Evolutionary conservation across 1,139 yeast species (phyloP), one percentile per base, ranked within the genome.

Genomic region (Suhomyces ambrosiae): DNA sequence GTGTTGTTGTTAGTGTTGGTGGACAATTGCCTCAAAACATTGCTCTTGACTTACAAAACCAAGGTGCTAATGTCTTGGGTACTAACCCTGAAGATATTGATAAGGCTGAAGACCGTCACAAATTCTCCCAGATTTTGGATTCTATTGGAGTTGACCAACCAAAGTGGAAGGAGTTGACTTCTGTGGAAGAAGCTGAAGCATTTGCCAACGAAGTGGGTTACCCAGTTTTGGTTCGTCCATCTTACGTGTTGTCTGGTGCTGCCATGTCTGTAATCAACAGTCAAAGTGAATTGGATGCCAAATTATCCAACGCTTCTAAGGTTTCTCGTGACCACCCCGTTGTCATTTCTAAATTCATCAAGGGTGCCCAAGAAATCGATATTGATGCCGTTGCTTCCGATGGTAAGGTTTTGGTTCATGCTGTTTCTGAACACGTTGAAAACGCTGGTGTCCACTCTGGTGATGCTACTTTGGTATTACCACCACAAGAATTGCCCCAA

Each of bases 361-460:
- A 85, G 66, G 94, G 95, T 42, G 97, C 98, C 22, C 83, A 89
- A 68, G 98, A 92, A 69, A 90, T 92, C 58, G 98, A 92, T 64
- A 86, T 92, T 52, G 98, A 92, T 68, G 97, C 88, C 44, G 98
- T 92, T 57, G 97, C 98, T 25, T 69, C 78, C 54, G 75, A 88
- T 40, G 98, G 98, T 56, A 68, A 82, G 55, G 87, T 92, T 37
- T 68, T 92, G 47, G 92, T 92, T 40, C 98, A 92, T 65, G 98
- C 96, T 41, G 87, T 92, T 42, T 88, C 97, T 44, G 98, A 92
- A 69, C 98, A 92, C 64, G 95, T 90, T 54, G 98, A 92, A 71
- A 89, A 92, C 58, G 98, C 98, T 14, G 98, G 98, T 73, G 89
- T 92, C 38, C 98, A 92, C 68, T 89, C 97, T 31, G 98, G 98